Conservation (phyloP, 225 moss, liverwort and hornwort genomes). For the Takakia lepidozioides region DNA sequence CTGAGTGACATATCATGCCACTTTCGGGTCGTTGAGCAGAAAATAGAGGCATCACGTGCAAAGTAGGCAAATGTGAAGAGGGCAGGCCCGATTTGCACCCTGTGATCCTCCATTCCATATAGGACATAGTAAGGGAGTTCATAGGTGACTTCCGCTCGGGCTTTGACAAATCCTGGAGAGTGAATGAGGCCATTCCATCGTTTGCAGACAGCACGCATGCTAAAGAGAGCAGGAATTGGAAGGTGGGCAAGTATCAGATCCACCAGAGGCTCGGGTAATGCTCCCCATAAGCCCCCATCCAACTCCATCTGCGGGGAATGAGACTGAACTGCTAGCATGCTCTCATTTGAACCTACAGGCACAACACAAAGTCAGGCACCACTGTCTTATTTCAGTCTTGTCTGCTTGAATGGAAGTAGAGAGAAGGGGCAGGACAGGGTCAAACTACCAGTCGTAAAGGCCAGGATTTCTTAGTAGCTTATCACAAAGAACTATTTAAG, state of each 20-base stretch:
- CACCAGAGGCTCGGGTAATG: conserved; percentile 25
- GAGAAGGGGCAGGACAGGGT: too few relatives aligned
- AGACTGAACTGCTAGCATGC: neutral
- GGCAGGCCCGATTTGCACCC: conserved; percentile 34
- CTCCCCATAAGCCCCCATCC: conserved; percentile 21
- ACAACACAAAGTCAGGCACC: too few relatives aligned
- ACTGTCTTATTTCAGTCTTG: too few relatives aligned
- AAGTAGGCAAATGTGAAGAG: conserved; percentile 49
- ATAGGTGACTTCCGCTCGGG: conserved; percentile 4
- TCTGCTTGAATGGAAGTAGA: too few relatives aligned
- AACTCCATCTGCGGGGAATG: conserved; percentile 10
- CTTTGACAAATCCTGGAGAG: conserved; percentile 22
- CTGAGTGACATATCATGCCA: conserved; percentile 34
- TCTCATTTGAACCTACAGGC: conserved; percentile 1
- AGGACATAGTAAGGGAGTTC: conserved; percentile 35
- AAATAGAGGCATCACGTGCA: conserved; percentile 36
- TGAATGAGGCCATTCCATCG: conserved; percentile 40
- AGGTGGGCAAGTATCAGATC: conserved; percentile 38
- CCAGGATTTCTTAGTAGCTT: too few relatives aligned
- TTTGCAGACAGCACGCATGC: conserved; percentile 28
- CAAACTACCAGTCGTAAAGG: too few relatives aligned
- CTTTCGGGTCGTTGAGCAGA: conserved; percentile 27
- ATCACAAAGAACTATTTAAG: too few relatives aligned
- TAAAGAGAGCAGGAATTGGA: conserved; percentile 24
- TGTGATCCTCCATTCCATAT: conserved; percentile 41